These are phyloP conservation scores for Oryza glaberrima DNA, from an alignment of 176 grass and related monocot genomes.

Conservation along the genomic window DNA sequence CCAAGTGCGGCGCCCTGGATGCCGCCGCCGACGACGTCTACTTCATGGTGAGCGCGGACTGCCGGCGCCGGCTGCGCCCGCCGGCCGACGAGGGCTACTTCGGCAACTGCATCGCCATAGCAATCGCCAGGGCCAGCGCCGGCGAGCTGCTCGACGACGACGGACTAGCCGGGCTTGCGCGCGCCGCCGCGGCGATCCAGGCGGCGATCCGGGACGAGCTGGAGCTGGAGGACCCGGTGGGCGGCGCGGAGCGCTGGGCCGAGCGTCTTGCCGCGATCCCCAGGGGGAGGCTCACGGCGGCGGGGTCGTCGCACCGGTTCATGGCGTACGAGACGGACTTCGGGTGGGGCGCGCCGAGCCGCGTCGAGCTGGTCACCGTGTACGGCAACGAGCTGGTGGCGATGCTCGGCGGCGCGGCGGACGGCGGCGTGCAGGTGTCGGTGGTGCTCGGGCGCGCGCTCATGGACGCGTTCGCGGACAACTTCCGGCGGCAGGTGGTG, in stretches of 20 bases:
- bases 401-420: conserved; percentile 15
- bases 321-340: conserved; percentile 60
- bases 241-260: neutral
- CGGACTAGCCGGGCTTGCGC: neutral
- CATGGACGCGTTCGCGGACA: no score
- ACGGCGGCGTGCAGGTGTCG: no score
- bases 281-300: neutral
- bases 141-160: neutral
- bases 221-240: conserved; percentile 19
- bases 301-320: conserved; percentile 47
- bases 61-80: conserved; percentile 39
- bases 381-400: neutral
- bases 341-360: conserved; percentile 53
- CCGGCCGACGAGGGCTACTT: conserved; percentile 44
- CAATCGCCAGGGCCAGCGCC: neutral
- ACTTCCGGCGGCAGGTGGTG: no score
- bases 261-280: neutral
- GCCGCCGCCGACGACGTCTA: neutral
- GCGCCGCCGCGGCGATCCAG: conserved; percentile 17
- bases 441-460: no score
- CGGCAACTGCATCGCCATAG: conserved; percentile 41
- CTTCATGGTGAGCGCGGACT: conserved; percentile 45
- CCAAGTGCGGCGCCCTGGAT: neutral
- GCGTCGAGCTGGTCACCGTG: conserved; percentile 51
- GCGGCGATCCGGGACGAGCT: conserved; percentile 19